Conservation (phyloP, 805 yeast species). For the Schwanniomyces occidentalis region DNA sequence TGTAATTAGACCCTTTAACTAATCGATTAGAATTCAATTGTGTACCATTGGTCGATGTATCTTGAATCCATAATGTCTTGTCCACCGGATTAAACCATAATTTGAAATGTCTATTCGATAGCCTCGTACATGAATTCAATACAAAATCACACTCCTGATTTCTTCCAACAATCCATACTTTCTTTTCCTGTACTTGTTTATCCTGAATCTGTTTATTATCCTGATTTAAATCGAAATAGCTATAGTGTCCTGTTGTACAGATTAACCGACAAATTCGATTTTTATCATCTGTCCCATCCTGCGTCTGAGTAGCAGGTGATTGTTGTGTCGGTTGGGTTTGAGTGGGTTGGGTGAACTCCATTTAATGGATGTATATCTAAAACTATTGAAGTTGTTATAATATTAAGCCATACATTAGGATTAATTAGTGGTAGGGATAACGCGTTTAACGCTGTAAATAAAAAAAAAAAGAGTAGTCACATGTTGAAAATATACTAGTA, state of each 20-base stretch:
- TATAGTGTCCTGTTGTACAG: conserved; percentile 59
- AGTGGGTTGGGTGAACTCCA: conserved; percentile 29
- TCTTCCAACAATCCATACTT: conserved; percentile 75
- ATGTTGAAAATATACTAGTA: too few relatives aligned
- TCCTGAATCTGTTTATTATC: conserved; percentile 22
- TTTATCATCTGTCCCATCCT: conserved; percentile 22
- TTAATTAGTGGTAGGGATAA: too few relatives aligned
- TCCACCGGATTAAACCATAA: conserved; percentile 65
- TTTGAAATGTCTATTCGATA: conserved; percentile 73
- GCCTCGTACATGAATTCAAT: conserved; percentile 57
- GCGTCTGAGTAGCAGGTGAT: conserved; percentile 32
- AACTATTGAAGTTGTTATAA: too few relatives aligned
- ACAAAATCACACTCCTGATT: conserved; percentile 63
- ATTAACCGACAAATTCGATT: conserved; percentile 53
- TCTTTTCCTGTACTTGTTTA: conserved; percentile 20
- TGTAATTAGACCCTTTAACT: conserved; percentile 75
- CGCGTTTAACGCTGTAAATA: too few relatives aligned
- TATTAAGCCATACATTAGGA: too few relatives aligned
- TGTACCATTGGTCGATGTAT: conserved; percentile 90
- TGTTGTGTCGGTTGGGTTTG: conserved; percentile 42
- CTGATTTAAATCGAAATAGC: conserved; percentile 44
- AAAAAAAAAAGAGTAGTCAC: too few relatives aligned
- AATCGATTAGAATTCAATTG: conserved; percentile 73
- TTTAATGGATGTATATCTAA: conserved; percentile 6
- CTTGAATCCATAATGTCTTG: conserved; percentile 62